Evolutionary conservation across 2,329 filamentous ascomycete genomes (phyloP).

Genomic region (Cryphonectria nitschkei): DNA sequence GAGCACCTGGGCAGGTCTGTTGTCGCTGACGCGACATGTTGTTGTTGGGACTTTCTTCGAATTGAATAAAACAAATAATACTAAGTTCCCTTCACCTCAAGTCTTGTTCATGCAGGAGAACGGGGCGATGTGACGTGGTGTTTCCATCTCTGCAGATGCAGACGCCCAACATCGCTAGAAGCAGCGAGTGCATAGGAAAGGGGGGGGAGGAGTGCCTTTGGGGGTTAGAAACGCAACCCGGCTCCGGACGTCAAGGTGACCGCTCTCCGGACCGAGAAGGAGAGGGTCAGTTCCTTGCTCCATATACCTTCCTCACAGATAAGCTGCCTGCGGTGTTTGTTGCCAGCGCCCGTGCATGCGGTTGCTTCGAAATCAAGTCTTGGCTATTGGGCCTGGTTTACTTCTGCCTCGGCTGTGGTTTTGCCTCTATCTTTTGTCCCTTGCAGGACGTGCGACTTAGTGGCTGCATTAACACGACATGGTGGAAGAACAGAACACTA

Average conservation of each 20-base stretch:
- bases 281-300: neutral
- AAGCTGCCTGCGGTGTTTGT: neutral
- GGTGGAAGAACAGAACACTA: no score
- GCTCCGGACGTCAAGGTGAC: neutral
- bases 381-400: neutral
- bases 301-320: neutral
- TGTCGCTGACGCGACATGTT: neutral
- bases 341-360: neutral
- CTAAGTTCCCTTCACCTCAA: neutral
- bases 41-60: neutral
- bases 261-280: slow-evolving; percentile 3
- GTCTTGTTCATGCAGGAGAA: neutral
- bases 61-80: no score
- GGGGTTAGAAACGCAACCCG: neutral
- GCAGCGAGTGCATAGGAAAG: neutral
- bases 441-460: neutral
- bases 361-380: slow-evolving; percentile 2
- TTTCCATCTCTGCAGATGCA: neutral
- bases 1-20: neutral
- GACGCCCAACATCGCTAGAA: neutral
- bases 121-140: slow-evolving; percentile 15
- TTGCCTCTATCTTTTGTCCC: no score
- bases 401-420: neutral
- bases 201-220: no score
- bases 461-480: no score